Conservation (phyloP, 1,284 basidiomycete genomes). For the Pholiota adiposa region DNA sequence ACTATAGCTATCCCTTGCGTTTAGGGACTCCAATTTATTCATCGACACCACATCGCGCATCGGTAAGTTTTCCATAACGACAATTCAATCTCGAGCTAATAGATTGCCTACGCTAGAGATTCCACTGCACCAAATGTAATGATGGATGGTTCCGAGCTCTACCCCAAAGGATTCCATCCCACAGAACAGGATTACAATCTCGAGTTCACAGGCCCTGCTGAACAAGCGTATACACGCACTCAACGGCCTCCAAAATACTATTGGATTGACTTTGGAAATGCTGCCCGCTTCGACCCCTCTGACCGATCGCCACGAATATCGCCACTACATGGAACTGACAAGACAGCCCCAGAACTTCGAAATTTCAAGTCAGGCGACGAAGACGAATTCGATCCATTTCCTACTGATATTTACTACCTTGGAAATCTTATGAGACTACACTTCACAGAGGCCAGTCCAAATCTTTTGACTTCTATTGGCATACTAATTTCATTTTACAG, state of each 20-base stretch:
- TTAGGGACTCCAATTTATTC: constrained; percentile 38
- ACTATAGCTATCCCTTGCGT: no score
- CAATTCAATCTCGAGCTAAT: background rate
- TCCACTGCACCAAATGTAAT: constrained; percentile 33
- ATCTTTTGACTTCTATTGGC: no score
- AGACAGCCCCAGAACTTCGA: constrained; percentile 14
- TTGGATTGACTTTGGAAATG: constrained; percentile 37
- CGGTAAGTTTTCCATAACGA: constrained; percentile 28
- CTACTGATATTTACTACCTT: constrained; percentile 40
- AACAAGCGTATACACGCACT: constrained; percentile 27
- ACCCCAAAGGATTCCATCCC: constrained; percentile 32
- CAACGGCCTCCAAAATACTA: constrained; percentile 35
- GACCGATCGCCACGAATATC: constrained; percentile 17
- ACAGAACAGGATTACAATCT: constrained; percentile 14
- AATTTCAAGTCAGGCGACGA: background rate
- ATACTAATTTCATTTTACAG: no score
- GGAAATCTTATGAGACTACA: constrained; percentile 35
- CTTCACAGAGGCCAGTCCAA: constrained; percentile 25
- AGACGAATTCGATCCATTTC: constrained; percentile 33
- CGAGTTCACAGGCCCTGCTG: constrained; percentile 26
- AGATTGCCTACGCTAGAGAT: background rate
- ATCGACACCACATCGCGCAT: constrained; percentile 41
- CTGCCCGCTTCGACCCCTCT: constrained; percentile 29
- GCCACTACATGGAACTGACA: constrained; percentile 20
- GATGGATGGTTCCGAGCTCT: constrained; percentile 33